Percentiles rank a stretch among this genome's conserved stretches.
Conservation (phyloP, 495 filamentous ascomycete genomes). For the Geoglossum glabrum region DNA sequence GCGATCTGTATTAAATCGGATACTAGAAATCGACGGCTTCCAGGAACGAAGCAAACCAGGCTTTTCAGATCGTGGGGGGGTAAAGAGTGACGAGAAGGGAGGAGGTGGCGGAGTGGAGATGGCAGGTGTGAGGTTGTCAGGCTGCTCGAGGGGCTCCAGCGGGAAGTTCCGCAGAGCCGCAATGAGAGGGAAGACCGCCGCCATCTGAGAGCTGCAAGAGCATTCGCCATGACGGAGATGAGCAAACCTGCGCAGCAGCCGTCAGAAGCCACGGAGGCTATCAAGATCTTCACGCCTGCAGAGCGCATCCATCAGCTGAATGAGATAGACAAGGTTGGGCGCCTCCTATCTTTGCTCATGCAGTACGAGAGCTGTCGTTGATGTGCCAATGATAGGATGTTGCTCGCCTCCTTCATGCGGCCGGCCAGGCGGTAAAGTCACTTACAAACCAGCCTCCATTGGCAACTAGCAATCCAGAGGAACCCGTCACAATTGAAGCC, state of each 20-base stretch:
- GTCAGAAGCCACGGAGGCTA: not conserved
- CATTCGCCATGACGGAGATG: not conserved
- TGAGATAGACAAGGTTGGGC: conserved; percentile 47
- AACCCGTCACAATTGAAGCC: conserved; percentile 19
- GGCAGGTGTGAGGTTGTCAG: not conserved
- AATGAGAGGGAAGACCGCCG: too few relatives aligned
- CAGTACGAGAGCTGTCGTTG: not conserved
- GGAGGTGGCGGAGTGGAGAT: not conserved
- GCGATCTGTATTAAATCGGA: not conserved
- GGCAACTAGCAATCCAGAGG: conserved; percentile 12
- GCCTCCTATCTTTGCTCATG: conserved; percentile 8
- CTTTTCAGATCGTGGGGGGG: not conserved
- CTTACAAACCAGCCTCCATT: conserved; percentile 30
- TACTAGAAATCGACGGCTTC: not conserved
- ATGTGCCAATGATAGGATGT: conserved; percentile 24
- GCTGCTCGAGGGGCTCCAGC: not conserved
- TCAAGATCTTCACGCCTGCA: conserved; percentile 29
- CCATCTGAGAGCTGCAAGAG: too few relatives aligned
- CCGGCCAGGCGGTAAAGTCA: conserved; percentile 46
- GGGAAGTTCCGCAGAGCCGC: not conserved
- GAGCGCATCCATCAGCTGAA: conserved; percentile 63
- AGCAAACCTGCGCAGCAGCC: not conserved
- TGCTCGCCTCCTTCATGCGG: conserved; percentile 40
- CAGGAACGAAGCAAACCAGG: not conserved
- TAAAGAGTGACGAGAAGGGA: not conserved